Percentiles rank a stretch among this genome's conserved stretches.
Conservation (phyloP, 2,329 filamentous ascomycete species). For the Fusarium xyrophilum region DNA sequence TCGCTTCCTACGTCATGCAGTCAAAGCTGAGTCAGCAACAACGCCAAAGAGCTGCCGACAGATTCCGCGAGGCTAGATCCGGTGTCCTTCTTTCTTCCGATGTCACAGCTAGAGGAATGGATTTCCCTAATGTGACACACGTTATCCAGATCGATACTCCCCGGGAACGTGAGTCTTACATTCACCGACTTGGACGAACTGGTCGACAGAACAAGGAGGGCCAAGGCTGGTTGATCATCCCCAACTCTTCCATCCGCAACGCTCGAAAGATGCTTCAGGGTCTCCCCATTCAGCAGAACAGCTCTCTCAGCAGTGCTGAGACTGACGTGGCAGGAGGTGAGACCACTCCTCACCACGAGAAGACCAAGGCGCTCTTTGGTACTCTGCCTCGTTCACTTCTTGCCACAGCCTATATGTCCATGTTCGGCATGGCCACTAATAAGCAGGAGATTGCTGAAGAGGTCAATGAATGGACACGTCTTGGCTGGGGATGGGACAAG, state of each 20-base stretch:
- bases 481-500: conserved; percentile 59
- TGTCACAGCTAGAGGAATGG: conserved; percentile 82
- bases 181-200: conserved; percentile 79
- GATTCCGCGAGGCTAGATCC: conserved; percentile 69
- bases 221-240: conserved; percentile 72
- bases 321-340: conserved; percentile 61
- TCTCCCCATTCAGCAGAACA: conserved; percentile 66
- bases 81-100: conserved; percentile 79
- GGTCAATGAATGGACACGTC: conserved; percentile 60
- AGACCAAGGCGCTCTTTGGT: conserved; percentile 53
- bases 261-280: conserved; percentile 60
- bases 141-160: conserved; percentile 76
- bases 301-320: conserved; percentile 57
- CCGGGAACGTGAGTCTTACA: conserved; percentile 71
- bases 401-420: conserved; percentile 59
- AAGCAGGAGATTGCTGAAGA: conserved; percentile 52
- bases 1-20: conserved; percentile 68
- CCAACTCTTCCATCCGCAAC: conserved; percentile 58
- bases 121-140: conserved; percentile 81
- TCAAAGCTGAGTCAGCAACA: conserved; percentile 73
- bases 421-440: conserved; percentile 61
- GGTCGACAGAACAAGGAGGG: conserved; percentile 77
- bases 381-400: conserved; percentile 47
- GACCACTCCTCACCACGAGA: conserved; percentile 54
- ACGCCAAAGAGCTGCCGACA: conserved; percentile 74